These are phyloP conservation scores for Myxozyma nipponensis DNA, from an alignment of 805 yeast species.

Conservation along the genomic window DNA sequence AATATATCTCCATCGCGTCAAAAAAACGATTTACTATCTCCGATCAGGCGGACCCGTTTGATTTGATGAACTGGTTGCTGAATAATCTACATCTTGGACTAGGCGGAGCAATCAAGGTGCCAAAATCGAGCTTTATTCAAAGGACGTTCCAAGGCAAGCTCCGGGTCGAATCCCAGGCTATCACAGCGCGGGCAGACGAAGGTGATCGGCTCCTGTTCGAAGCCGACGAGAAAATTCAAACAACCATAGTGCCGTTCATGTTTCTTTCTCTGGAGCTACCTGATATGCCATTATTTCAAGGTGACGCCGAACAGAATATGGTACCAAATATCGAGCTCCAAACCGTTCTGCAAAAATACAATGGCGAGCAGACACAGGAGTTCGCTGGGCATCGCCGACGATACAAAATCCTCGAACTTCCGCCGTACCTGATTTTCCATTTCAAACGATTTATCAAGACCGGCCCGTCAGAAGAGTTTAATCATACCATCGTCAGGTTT, in stretches of 20 bases:
- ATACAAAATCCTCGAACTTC: slow-evolving; percentile 45
- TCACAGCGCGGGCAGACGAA: slow-evolving; percentile 32
- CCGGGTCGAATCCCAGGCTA: slow-evolving; percentile 34
- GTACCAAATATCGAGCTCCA: slow-evolving; percentile 46
- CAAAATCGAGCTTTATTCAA: slow-evolving; percentile 35
- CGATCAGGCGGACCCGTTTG: slow-evolving; percentile 50
- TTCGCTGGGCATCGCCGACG: slow-evolving; percentile 39
- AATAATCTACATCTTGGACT: slow-evolving; percentile 43
- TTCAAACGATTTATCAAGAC: slow-evolving; percentile 51
- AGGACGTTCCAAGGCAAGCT: slow-evolving; percentile 55
- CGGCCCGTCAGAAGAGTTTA: slow-evolving; percentile 42
- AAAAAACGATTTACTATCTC: slow-evolving; percentile 43
- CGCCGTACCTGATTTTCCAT: slow-evolving; percentile 54
- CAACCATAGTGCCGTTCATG: slow-evolving; percentile 43
- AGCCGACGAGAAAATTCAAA: slow-evolving; percentile 28
- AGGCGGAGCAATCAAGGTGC: slow-evolving; percentile 33
- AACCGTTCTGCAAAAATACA: slow-evolving; percentile 43
- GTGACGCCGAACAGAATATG: slow-evolving; percentile 43
- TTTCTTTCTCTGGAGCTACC: slow-evolving; percentile 60
- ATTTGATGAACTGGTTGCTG: slow-evolving; percentile 57
- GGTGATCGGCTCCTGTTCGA: slow-evolving; percentile 30
- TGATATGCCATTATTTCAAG: slow-evolving; percentile 51
- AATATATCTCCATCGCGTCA: slow-evolving; percentile 45
- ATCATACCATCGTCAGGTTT: slow-evolving; percentile 62
- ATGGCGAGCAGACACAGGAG: slow-evolving; percentile 36